A percentile compares a stretch with the other conserved stretches of the same genome.
Conservation (phyloP, 1,139 yeast genomes). For the Suhomyces anneliseae region DNA sequence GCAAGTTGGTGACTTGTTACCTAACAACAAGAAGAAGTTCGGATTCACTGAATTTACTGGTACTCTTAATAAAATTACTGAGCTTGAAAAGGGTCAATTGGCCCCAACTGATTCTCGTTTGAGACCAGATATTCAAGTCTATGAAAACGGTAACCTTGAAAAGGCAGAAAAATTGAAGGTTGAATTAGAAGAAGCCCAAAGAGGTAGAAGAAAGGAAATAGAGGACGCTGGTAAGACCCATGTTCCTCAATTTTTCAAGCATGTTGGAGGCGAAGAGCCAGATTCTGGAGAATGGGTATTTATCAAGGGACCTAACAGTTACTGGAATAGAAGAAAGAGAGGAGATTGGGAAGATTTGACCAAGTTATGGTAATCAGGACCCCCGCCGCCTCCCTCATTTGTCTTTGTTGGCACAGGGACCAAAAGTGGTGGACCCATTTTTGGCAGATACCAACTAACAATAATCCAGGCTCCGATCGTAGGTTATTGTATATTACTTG, state of each 20-base stretch:
- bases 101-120: constrained; percentile 89
- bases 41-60: constrained; percentile 88
- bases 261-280: constrained; percentile 37
- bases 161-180: constrained; percentile 70
- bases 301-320: constrained; percentile 61
- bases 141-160: constrained; percentile 68
- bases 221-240: constrained; percentile 48
- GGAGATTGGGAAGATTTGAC: constrained; percentile 59
- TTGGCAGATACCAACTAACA: no score
- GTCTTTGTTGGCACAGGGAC: background rate
- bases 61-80: constrained; percentile 74
- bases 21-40: constrained; percentile 60
- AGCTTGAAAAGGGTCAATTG: constrained; percentile 58
- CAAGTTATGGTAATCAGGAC: constrained; percentile 47
- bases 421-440: no score
- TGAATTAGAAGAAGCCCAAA: constrained; percentile 74
- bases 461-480: no score
- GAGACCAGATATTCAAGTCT: constrained; percentile 79
- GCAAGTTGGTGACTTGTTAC: constrained; percentile 66
- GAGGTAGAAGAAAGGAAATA: constrained; percentile 66
- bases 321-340: constrained; percentile 74
- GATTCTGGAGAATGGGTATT: constrained; percentile 59
- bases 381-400: background rate
- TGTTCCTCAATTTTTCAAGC: constrained; percentile 64
- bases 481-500: no score